Conservation (phyloP, 306 rosid species). For the Fragaria vesca region DNA sequence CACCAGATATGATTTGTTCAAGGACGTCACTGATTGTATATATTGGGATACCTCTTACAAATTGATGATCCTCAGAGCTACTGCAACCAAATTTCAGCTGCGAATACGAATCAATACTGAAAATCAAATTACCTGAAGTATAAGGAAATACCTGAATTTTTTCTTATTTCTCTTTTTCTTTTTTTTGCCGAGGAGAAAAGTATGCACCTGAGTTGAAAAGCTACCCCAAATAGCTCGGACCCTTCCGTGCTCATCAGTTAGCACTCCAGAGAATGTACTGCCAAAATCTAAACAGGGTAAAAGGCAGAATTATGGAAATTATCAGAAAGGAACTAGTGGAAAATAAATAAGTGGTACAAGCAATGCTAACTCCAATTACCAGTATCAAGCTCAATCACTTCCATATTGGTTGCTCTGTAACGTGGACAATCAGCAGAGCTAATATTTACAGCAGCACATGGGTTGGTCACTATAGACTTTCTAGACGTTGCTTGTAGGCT, state of each 20-base stretch:
- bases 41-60: constrained; percentile 91
- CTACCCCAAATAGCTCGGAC: constrained; percentile 99
- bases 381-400: constrained; percentile 96
- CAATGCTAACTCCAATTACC: constrained; percentile 42
- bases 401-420: constrained; percentile 94
- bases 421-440: constrained; percentile 91
- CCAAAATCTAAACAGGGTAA: constrained; percentile 73
- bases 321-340: constrained; percentile 10
- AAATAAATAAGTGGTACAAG: constrained; percentile 11
- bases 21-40: constrained; percentile 87
- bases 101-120: constrained; percentile 24
- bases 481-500: constrained; percentile 99
- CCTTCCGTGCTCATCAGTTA: constrained; percentile 89
- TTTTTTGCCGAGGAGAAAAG: background rate
- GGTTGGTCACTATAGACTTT: constrained; percentile 91
- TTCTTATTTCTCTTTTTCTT: constrained; percentile 4
- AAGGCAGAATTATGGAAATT: constrained; percentile 19
- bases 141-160: constrained; percentile 5
- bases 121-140: background rate
- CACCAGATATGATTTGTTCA: constrained; percentile 74
- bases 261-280: constrained; percentile 86
- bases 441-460: constrained; percentile 89
- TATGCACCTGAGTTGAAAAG: constrained; percentile 93
- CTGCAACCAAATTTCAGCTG: constrained; percentile 83
- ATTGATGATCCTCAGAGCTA: constrained; percentile 90